phyloP scores from a whole-genome alignment of 805 yeast species.

The Candida wancherniae region DNA sequence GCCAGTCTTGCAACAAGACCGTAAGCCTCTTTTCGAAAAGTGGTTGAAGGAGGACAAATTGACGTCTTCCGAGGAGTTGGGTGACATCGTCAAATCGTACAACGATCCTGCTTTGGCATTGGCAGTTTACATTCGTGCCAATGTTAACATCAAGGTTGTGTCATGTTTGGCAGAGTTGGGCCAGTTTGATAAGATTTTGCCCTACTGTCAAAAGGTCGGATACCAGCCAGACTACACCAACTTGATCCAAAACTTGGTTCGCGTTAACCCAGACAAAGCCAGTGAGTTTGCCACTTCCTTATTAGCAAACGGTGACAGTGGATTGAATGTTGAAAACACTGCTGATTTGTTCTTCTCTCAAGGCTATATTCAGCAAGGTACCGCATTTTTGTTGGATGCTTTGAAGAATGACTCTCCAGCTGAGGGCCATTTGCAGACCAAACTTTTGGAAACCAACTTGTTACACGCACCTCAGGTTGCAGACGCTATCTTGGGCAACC shows the following conservation, averaged over 20 bases:
- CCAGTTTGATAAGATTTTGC: constrained; percentile 91
- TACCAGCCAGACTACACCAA: constrained; percentile 88
- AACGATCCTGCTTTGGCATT: constrained; percentile 77
- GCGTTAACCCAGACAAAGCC: constrained; percentile 96
- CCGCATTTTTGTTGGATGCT: constrained; percentile 94
- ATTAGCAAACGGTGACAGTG: constrained; percentile 54
- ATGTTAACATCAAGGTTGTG: constrained; percentile 83
- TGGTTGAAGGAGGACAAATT: constrained; percentile 95
- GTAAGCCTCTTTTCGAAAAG: constrained; percentile 89
- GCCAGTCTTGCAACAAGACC: constrained; percentile 93
- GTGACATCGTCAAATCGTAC: constrained; percentile 88
- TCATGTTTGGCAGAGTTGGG: constrained; percentile 91
- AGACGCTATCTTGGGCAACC: constrained; percentile 94
- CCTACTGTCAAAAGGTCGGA: constrained; percentile 85
- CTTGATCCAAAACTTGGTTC: constrained; percentile 81
- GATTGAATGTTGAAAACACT: constrained; percentile 75
- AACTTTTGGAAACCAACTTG: constrained; percentile 86
- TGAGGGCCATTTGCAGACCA: constrained; percentile 93
- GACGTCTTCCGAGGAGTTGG: constrained; percentile 93
- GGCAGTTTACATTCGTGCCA: constrained; percentile 83
- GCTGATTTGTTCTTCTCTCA: constrained; percentile 94
- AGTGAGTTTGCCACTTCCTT: constrained; percentile 93
- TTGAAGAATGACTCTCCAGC: constrained; percentile 89
- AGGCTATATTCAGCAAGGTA: constrained; percentile 93
- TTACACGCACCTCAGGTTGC: constrained; percentile 99